phyloP scores from a whole-genome alignment of 768 basidiomycete species.

The Termitomyces sp. region DNA sequence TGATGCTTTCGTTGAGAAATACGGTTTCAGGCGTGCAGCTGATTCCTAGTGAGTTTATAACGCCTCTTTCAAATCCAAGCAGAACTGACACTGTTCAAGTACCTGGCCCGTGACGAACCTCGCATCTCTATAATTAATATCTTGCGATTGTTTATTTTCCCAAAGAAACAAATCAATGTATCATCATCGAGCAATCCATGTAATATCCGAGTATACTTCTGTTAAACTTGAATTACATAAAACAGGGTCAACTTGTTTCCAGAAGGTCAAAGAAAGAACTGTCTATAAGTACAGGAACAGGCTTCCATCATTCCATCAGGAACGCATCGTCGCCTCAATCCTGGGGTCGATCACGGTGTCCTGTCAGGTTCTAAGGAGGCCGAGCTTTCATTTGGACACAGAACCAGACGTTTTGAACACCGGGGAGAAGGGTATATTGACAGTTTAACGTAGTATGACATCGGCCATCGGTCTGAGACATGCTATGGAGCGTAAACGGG shows the following conservation, averaged over 20 bases:
- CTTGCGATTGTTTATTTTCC: not conserved
- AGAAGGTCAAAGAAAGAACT: not conserved
- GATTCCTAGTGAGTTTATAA: slow-evolving; percentile 64
- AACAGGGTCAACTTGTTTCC: not conserved
- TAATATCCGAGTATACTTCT: not conserved
- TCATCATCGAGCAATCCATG: slow-evolving; percentile 4
- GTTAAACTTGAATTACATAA: not conserved
- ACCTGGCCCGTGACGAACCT: slow-evolving; percentile 72
- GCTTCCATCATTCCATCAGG: not conserved
- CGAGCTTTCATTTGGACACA: not conserved
- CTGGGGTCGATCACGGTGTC: not conserved
- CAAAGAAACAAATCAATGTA: slow-evolving; percentile 12
- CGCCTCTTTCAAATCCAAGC: not conserved
- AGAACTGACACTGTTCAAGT: slow-evolving; percentile 30
- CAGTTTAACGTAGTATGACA: not conserved
- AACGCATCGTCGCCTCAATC: not conserved
- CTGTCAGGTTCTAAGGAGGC: not conserved
- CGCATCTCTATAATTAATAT: slow-evolving; percentile 49
- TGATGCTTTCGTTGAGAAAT: slow-evolving; percentile 66
- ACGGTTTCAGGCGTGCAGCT: slow-evolving; percentile 68
- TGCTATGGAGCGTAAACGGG: slow-evolving; percentile 33
- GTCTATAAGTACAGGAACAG: not conserved
- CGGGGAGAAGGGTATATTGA: not conserved
- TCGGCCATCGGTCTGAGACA: not conserved
- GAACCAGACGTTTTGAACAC: not conserved